Evolutionary conservation across 1,284 basidiomycete species (phyloP).

Genomic region (Irpex lacteus): DNA sequence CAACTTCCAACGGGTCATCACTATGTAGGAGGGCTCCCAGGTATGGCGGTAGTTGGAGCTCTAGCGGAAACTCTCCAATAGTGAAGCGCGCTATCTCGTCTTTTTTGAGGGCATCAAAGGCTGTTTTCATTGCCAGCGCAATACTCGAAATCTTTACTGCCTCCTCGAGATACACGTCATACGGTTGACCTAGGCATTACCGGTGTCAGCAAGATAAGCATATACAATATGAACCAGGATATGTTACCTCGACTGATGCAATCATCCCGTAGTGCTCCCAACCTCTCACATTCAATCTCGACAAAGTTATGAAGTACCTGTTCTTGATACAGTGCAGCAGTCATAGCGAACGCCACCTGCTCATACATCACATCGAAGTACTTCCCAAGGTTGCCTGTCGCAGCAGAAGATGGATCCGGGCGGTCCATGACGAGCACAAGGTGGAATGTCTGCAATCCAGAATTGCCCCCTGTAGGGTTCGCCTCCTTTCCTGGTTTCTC

Average conservation of each 20-base stretch:
- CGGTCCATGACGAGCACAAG: conserved; percentile 86
- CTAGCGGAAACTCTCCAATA: conserved; percentile 73
- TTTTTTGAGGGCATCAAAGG: conserved; percentile 75
- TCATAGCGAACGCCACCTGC: conserved; percentile 83
- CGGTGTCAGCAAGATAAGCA: conserved; percentile 6
- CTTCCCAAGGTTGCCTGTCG: conserved; percentile 68
- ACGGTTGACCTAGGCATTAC: conserved; percentile 47
- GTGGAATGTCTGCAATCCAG: conserved; percentile 74
- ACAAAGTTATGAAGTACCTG: conserved; percentile 84
- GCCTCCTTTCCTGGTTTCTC: conserved; percentile 17
- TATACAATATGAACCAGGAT: neutral
- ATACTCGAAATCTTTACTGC: conserved; percentile 69
- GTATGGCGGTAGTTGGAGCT: conserved; percentile 79
- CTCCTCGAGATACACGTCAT: conserved; percentile 50
- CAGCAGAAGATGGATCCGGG: conserved; percentile 83
- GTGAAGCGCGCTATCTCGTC: conserved; percentile 72
- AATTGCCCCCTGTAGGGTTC: neutral
- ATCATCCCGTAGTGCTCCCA: conserved; percentile 70
- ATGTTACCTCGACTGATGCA: conserved; percentile 55
- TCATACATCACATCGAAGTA: conserved; percentile 86
- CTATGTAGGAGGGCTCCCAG: conserved; percentile 66
- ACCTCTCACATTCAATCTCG: conserved; percentile 68
- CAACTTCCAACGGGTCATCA: conserved; percentile 45
- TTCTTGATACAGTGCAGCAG: conserved; percentile 85
- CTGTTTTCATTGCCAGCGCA: conserved; percentile 68